Evolutionary conservation across 164 flowering plant genomes (phyloP).

Genomic region (Buxus sempervirens): DNA sequence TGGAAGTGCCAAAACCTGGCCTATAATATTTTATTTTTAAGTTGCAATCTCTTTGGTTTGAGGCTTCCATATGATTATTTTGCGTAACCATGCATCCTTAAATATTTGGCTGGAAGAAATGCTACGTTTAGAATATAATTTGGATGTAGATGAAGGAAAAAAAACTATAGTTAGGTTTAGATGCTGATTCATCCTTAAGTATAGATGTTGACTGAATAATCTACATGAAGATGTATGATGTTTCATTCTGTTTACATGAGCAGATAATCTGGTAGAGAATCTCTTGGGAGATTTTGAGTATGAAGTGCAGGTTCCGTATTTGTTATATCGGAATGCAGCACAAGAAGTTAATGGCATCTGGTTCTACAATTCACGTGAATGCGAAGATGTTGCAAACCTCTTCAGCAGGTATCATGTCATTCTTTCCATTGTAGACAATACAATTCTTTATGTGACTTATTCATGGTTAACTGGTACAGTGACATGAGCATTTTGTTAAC

Average conservation of each 20-base stretch:
- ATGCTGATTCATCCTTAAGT: neutral
- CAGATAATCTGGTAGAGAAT: constrained; percentile 95
- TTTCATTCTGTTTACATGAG: constrained; percentile 3
- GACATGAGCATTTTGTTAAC: neutral
- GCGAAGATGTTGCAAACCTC: constrained; percentile 86
- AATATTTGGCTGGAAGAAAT: neutral
- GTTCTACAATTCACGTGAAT: constrained; percentile 88
- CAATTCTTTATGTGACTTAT: neutral
- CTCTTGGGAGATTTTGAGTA: constrained; percentile 89
- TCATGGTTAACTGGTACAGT: neutral
- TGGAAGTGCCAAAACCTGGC: too few relatives aligned
- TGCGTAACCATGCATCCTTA: neutral
- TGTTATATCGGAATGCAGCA: constrained; percentile 74
- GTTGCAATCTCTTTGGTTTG: neutral
- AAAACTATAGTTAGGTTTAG: neutral
- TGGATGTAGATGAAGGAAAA: neutral
- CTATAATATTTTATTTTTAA: too few relatives aligned
- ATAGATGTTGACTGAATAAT: too few relatives aligned
- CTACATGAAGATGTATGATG: neutral
- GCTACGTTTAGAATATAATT: neutral
- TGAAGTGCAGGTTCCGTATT: constrained; percentile 81
- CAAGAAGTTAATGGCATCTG: constrained; percentile 96
- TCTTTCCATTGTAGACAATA: neutral
- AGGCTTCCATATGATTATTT: neutral
- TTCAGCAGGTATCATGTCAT: constrained; percentile 54